Percentiles rank a stretch among this genome's conserved stretches.
Evolutionary conservation across 306 rosid species (phyloP).

Genomic region (Chamaecrista fasciculata): DNA sequence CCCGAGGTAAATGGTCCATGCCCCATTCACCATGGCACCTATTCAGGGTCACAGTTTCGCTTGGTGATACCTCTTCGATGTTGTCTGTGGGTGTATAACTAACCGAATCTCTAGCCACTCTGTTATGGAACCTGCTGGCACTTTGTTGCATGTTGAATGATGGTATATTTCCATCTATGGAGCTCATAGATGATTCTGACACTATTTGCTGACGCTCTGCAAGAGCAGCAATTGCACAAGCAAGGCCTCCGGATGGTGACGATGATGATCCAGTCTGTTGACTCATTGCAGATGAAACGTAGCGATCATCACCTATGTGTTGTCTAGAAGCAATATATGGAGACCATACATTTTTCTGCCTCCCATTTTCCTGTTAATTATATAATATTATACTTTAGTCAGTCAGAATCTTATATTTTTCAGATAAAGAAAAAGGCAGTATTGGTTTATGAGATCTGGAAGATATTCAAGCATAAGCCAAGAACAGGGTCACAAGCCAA

Average conservation of each 20-base stretch:
- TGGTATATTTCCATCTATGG: slow-evolving; percentile 45
- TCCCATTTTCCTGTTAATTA: slow-evolving; percentile 69
- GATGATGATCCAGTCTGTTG: slow-evolving; percentile 64
- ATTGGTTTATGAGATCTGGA: neutral
- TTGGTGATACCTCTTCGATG: slow-evolving; percentile 40
- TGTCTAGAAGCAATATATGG: slow-evolving; percentile 52
- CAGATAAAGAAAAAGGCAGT: neutral
- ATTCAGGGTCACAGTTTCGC: slow-evolving; percentile 35
- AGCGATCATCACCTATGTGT: slow-evolving; percentile 39
- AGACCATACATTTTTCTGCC: slow-evolving; percentile 49
- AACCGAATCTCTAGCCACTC: slow-evolving; percentile 46
- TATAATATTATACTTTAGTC: slow-evolving; percentile 1
- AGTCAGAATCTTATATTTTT: slow-evolving; percentile 15
- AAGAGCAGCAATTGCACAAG: slow-evolving; percentile 95
- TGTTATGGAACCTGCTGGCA: slow-evolving; percentile 55
- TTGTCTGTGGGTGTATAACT: slow-evolving; percentile 52
- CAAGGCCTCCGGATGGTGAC: slow-evolving; percentile 88
- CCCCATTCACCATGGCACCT: slow-evolving; percentile 60
- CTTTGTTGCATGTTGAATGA: slow-evolving; percentile 49
- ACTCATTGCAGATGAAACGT: slow-evolving; percentile 43
- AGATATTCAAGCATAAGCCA: neutral
- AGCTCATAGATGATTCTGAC: slow-evolving; percentile 54
- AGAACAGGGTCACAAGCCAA: neutral
- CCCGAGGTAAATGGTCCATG: slow-evolving; percentile 47
- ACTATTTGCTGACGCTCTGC: slow-evolving; percentile 90